A percentile compares a stretch with the other conserved stretches of the same genome.
These are phyloP conservation scores for Arctium minus DNA, from an alignment of 129 eudicot species.

Conservation along the genomic window DNA sequence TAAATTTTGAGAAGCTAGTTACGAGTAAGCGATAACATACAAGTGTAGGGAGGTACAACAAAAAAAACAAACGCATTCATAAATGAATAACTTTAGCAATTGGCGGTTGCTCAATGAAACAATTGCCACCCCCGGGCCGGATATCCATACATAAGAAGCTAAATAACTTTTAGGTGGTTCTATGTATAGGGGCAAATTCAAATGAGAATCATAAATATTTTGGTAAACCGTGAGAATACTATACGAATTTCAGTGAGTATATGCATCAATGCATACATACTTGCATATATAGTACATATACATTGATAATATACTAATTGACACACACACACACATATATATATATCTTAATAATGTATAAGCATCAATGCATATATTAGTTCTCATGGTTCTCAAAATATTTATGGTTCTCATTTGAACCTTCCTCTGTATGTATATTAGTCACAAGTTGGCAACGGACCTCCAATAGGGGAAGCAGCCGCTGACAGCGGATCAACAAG, in stretches of 20 bases:
- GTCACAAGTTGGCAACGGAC: conserved; percentile 26
- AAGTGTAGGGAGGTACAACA: too few relatives aligned
- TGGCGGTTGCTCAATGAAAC: not conserved
- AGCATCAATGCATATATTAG: not conserved
- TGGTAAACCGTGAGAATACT: not conserved
- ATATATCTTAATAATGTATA: not conserved
- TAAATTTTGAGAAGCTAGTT: not conserved
- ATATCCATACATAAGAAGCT: not conserved
- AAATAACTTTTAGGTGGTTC: not conserved
- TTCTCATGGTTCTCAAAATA: too few relatives aligned
- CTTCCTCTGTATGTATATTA: not conserved
- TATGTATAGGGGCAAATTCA: not conserved
- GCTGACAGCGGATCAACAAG: conserved; percentile 93
- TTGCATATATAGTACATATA: not conserved
- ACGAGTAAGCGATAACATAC: not conserved
- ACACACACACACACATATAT: not conserved
- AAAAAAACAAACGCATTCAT: not conserved
- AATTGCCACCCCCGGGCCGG: not conserved
- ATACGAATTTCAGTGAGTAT: not conserved
- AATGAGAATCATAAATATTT: not conserved
- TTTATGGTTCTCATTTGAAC: too few relatives aligned
- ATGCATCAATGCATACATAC: not conserved
- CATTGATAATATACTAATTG: not conserved
- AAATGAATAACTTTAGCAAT: not conserved
- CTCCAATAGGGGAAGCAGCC: conserved; percentile 99